Evolutionary conservation across 73 alveolate species (phyloP).

Genomic region (Uronychia setigera): DNA sequence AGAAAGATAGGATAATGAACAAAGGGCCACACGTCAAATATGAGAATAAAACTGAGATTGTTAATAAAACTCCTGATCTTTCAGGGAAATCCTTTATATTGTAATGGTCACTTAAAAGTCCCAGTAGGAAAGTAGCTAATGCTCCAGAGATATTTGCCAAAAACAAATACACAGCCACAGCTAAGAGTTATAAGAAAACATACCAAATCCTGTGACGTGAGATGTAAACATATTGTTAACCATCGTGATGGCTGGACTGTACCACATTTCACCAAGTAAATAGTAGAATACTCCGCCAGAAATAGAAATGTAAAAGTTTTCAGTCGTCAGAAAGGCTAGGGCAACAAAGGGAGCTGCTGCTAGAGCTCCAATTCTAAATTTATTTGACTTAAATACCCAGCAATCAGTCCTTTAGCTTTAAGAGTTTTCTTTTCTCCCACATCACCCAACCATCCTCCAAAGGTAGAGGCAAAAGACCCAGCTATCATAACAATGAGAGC

Average conservation of each 20-base stretch:
- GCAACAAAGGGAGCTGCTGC: constrained; percentile 19
- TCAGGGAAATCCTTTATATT: constrained; percentile 21
- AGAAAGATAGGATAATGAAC: too few relatives aligned
- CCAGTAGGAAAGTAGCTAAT: constrained; percentile 27
- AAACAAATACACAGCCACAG: constrained; percentile 41
- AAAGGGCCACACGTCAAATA: constrained; percentile 16
- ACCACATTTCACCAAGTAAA: constrained; percentile 32
- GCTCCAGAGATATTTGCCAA: constrained; percentile 53
- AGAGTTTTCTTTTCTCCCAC: background rate
- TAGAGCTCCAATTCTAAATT: constrained; percentile 7
- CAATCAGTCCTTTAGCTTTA: constrained; percentile 11
- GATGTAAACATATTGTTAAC: constrained; percentile 19
- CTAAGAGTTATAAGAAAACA: too few relatives aligned
- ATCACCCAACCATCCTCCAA: constrained; percentile 42
- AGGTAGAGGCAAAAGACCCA: constrained; percentile 14
- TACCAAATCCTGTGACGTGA: constrained; percentile 30
- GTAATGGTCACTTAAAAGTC: background rate
- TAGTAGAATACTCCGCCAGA: background rate
- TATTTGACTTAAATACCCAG: too few relatives aligned
- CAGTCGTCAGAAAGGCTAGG: background rate
- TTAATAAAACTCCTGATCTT: constrained; percentile 19
- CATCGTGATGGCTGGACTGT: constrained; percentile 53
- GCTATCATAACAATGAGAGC: constrained; percentile 11
- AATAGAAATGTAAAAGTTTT: constrained; percentile 21
- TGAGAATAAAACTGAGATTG: constrained; percentile 19